Percentiles rank a stretch among this genome's conserved stretches.
phyloP scores from a whole-genome alignment of 441 rosid genomes.

The Aleurites moluccanus region DNA sequence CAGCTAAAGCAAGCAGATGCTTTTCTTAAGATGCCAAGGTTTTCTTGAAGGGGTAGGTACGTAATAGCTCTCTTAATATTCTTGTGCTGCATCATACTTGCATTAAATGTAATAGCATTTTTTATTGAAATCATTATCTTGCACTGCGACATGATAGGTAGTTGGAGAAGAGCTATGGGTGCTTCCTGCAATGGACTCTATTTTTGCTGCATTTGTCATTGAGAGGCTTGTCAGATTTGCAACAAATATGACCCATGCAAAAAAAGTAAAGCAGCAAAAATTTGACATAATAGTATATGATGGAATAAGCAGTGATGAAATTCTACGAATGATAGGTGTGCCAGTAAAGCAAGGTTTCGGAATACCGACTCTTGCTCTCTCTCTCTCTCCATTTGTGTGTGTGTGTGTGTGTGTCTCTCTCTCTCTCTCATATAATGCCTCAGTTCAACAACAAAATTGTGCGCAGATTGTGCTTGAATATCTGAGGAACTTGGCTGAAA shows the following conservation, averaged over 20 bases:
- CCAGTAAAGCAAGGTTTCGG: conserved; percentile 70
- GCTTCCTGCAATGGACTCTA: conserved; percentile 95
- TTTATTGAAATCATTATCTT: conserved; percentile 10
- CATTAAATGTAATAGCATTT: not conserved
- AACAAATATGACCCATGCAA: conserved; percentile 40
- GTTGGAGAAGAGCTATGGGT: conserved; percentile 97
- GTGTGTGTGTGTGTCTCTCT: not conserved
- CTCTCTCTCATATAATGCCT: not conserved
- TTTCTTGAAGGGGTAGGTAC: conserved; percentile 93
- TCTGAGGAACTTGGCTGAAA: conserved; percentile 77
- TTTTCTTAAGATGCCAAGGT: conserved; percentile 71
- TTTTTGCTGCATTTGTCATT: conserved; percentile 56
- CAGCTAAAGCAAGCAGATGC: conserved; percentile 76
- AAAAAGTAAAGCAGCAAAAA: conserved; percentile 40
- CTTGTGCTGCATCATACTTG: not conserved
- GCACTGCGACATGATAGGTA: conserved; percentile 47
- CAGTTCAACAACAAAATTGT: conserved; percentile 18
- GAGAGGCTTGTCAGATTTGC: conserved; percentile 59
- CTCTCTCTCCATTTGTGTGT: not conserved
- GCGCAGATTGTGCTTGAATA: conserved; percentile 73
- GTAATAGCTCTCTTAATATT: conserved; percentile 35
- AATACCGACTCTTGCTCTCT: conserved; percentile 3
- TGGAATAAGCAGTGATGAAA: conserved; percentile 69
- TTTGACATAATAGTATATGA: conserved; percentile 68
- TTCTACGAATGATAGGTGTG: conserved; percentile 74